Base-by-base conservation (phyloP, 73 alveolate genomes). In the Paramecium sexaurelia region DNA sequence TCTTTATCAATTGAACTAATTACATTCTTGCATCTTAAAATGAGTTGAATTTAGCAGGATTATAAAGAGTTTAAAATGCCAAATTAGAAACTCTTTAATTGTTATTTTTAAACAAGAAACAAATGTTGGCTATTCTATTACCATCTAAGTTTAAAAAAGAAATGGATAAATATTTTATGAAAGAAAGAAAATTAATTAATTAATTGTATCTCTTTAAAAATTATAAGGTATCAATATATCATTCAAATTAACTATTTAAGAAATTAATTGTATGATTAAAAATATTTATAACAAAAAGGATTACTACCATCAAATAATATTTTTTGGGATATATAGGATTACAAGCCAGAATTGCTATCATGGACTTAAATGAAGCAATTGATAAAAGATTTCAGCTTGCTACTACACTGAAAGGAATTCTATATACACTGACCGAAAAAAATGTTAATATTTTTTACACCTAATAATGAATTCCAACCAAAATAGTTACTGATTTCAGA, bases 361-460 rank as follows among this genome's bases (percentile, higher is more conserved):
- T n/a, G n/a, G n/a, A n/a, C n/a, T n/a, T n/a, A n/a, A n/a, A n/a
- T n/a, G n/a, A n/a, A n/a, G n/a, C n/a, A n/a, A n/a, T n/a, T n/a
- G n/a, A n/a, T n/a, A n/a, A n/a, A n/a, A n/a, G n/a, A n/a, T n/a
- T n/a, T n/a, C n/a, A n/a, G n/a, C n/a, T n/a, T n/a, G n/a, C n/a
- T n/a, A n/a, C n/a, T n/a, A n/a, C 99, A 61, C 89, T 97, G 11
- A 99, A 98, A 93, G 97, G 96, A 33, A 96, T 98, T 61, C 99
- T 99, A 22, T 98, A 97, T 95, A 99, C 99, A 37, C 93, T 99
- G 55, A 99, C 99, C 7, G 99, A 99, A 96, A 99, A 99, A 90
- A 99, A 99, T 6, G 98, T 90, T 88, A 41, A 37, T 24, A 20
- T 17, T 40, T 3, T n/a, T 7, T 37, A 11, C 1, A 37, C 0